Evolutionary conservation across 441 rosid species (phyloP), one percentile per base, ranked within the genome.

Genomic region (Omphalea diandra): DNA sequence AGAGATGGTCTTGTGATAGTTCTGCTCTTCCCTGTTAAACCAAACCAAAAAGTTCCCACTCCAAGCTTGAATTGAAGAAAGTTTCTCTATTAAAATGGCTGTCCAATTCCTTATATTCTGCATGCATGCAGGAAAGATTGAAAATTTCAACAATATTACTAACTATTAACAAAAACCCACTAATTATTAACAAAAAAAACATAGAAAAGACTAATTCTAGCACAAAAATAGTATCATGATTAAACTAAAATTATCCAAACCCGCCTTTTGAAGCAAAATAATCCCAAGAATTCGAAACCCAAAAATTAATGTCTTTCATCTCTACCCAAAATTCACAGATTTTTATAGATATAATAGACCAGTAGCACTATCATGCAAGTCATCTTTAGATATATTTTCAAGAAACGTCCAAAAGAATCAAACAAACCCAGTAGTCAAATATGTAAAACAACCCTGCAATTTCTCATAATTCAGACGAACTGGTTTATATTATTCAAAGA

Each of bases 31-130:
- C 3, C 26, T 17, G 43, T n/a, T 52, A 6, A n/a, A n/a, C n/a
- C 14, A 26, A 47, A 33, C 68, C 50, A 2, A 59, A 55, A 63
- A 61, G 31, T 44, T 49, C 14, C 8, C 41, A 31, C 36, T 49
- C 20, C n/a, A n/a, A 65, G 35, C 68, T 63, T 61, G 44, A 41
- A 63, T 63, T 49, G 72, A 57, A 69, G 66, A 53, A 68, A 62
- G 32, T 66, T 70, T 10, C 73, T 72, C 41, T 15, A 27, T 32
- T n/a, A 36, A 47, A 73, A 63, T 38, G 53, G 41, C 29, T 29
- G 26, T 27, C 7, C 53, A 18, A 72, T 55, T 67, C 72, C 61
- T 74, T 40, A 47, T 24, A 33, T 26, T 46, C 82, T 72, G 81
- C 63, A 61, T 15, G 35, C 59, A 65, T 35, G 54, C 35, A 69